Evolutionary conservation across 2,329 filamentous ascomycete species (phyloP).

Genomic region (Fusarium phyllophilum): DNA sequence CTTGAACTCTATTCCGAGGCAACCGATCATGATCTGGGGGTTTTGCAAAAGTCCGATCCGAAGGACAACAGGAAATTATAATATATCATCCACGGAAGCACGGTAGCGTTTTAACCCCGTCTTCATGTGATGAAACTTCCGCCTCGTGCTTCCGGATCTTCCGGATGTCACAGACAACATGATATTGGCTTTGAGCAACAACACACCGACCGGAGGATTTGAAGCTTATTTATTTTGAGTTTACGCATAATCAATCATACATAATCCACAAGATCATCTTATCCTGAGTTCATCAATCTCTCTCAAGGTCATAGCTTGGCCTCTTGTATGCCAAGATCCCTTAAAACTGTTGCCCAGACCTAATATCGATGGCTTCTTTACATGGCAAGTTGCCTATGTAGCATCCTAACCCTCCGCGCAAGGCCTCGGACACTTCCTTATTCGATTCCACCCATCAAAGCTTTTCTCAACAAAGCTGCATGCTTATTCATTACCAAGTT

Average conservation of each 20-base stretch:
- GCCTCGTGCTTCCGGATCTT: constrained; percentile 9
- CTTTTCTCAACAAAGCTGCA: background rate
- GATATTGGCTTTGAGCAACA: background rate
- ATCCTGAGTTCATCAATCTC: background rate
- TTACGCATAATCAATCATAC: background rate
- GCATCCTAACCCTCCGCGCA: background rate
- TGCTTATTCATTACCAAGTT: background rate
- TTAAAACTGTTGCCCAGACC: background rate
- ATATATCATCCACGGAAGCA: background rate
- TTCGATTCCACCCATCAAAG: background rate
- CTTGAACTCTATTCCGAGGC: background rate
- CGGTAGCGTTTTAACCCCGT: constrained; percentile 14
- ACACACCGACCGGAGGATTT: background rate
- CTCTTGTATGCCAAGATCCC: constrained; percentile 4
- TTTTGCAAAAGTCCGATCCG: background rate
- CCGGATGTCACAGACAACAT: constrained; percentile 9
- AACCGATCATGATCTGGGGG: background rate
- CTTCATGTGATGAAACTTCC: background rate
- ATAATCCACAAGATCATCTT: background rate
- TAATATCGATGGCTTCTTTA: background rate
- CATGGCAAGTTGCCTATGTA: background rate
- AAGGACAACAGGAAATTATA: background rate
- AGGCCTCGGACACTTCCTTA: background rate
- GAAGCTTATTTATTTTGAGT: background rate
- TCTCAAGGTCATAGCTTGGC: background rate